Evolutionary conservation across 106 monocot genomes (phyloP).

Genomic region (Allium sativum): DNA sequence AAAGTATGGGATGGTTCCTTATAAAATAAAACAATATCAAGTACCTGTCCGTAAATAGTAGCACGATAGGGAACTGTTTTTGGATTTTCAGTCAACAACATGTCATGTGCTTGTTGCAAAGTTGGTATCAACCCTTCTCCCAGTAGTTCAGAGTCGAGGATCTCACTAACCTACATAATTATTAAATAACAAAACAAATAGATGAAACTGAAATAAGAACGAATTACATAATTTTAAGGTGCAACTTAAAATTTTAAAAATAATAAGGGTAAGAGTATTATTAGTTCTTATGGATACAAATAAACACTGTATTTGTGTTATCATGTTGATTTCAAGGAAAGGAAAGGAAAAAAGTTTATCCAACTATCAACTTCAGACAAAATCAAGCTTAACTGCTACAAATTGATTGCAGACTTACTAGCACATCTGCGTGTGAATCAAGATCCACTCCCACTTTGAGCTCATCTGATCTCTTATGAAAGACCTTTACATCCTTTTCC

Average conservation of each 20-base stretch:
- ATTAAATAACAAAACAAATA: background rate
- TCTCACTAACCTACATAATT: conserved; percentile 69
- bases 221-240: too few relatives aligned
- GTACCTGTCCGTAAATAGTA: conserved; percentile 81
- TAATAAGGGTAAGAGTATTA: too few relatives aligned
- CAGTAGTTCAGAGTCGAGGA: conserved; percentile 86
- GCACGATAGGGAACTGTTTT: conserved; percentile 75
- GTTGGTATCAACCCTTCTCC: conserved; percentile 98
- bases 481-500: conserved; percentile 55
- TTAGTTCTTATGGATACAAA: too few relatives aligned
- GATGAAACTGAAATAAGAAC: too few relatives aligned
- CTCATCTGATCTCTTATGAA: conserved; percentile 85
- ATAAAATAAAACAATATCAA: background rate
- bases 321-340: too few relatives aligned
- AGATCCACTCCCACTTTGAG: conserved; percentile 63
- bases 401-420: conserved; percentile 27
- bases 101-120: conserved; percentile 89
- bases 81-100: conserved; percentile 55
- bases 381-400: too few relatives aligned
- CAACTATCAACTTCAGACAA: too few relatives aligned
- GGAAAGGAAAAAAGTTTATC: too few relatives aligned
- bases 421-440: conserved; percentile 49
- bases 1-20: too few relatives aligned
- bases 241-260: too few relatives aligned
- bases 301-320: too few relatives aligned